phyloP scores from a whole-genome alignment of 2,329 filamentous ascomycete species.

The Metarhizium sp. region DNA sequence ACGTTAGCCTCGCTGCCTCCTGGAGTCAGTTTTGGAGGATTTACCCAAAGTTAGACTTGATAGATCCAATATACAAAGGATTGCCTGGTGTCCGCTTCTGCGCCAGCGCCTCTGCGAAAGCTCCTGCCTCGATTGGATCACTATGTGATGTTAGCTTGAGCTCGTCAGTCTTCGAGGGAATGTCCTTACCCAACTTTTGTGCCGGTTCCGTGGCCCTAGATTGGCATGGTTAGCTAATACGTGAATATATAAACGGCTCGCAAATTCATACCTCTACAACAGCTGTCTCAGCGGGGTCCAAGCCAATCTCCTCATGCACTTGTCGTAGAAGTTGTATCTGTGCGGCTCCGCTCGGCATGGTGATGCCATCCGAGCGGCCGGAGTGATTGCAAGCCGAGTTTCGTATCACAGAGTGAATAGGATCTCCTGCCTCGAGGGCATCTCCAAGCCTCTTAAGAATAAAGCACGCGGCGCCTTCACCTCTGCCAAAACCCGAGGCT shows the following conservation, averaged over 20 bases:
- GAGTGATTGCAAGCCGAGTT: constrained; percentile 6
- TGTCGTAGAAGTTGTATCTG: constrained; percentile 23
- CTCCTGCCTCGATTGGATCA: constrained; percentile 25
- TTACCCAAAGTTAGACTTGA: constrained; percentile 12
- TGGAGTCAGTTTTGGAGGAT: neutral
- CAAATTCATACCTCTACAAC: constrained; percentile 7
- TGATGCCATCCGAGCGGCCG: constrained; percentile 7
- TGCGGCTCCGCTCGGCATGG: constrained; percentile 4
- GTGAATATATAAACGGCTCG: neutral
- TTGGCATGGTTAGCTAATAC: neutral
- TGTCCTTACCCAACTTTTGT: constrained; percentile 20
- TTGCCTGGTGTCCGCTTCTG: constrained; percentile 12
- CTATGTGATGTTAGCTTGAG: constrained; percentile 17
- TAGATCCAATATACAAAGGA: constrained; percentile 16
- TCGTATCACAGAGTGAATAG: constrained; percentile 16
- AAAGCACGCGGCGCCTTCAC: constrained; percentile 32
- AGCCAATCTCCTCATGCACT: constrained; percentile 23
- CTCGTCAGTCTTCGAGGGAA: neutral
- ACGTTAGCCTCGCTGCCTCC: neutral
- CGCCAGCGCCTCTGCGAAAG: constrained; percentile 13
- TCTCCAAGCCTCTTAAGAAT: constrained; percentile 33
- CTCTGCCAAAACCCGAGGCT: constrained; percentile 35
- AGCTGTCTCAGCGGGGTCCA: constrained; percentile 11
- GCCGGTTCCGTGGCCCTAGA: constrained; percentile 13
- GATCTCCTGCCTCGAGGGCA: constrained; percentile 32